Conservation (phyloP, 2,329 filamentous ascomycete species). For the Aschersonia sp. region DNA sequence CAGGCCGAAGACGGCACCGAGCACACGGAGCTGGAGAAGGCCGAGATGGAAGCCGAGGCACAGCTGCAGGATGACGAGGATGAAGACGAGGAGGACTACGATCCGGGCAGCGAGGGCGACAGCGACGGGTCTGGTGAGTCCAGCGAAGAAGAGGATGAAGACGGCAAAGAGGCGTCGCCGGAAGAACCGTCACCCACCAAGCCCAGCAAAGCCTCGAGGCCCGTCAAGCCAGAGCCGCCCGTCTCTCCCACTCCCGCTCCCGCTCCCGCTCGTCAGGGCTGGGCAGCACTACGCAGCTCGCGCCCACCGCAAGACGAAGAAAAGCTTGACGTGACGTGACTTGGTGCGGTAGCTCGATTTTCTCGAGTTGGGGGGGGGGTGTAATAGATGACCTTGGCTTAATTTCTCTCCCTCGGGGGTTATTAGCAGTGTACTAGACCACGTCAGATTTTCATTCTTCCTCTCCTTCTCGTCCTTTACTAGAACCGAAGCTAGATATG, state of each 20-base stretch:
- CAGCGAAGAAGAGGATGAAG: constrained; percentile 37
- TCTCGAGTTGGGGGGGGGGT: too few relatives aligned
- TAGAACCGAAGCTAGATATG: too few relatives aligned
- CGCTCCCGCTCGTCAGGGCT: constrained; percentile 13
- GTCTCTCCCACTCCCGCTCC: constrained; percentile 2
- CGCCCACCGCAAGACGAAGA: constrained; percentile 11
- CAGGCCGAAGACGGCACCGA: constrained; percentile 17
- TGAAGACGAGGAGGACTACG: constrained; percentile 52
- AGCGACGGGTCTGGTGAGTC: constrained; percentile 40
- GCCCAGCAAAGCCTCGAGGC: constrained; percentile 2
- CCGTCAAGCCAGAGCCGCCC: constrained; percentile 4
- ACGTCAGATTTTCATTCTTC: too few relatives aligned
- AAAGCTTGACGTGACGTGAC: constrained; percentile 18
- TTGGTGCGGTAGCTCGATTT: background rate
- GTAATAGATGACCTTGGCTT: too few relatives aligned
- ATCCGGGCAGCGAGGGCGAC: constrained; percentile 45
- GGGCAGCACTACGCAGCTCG: constrained; percentile 15
- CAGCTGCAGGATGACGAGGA: constrained; percentile 45
- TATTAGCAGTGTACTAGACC: too few relatives aligned
- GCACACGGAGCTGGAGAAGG: constrained; percentile 33
- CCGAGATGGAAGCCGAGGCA: constrained; percentile 36
- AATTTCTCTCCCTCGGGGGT: too few relatives aligned
- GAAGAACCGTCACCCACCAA: constrained; percentile 2
- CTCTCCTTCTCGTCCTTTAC: too few relatives aligned
- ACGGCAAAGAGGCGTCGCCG: constrained; percentile 25